Evolutionary conservation across 371 early-diverging fungal species (phyloP).

Genomic region (Rhizopus sp.): DNA sequence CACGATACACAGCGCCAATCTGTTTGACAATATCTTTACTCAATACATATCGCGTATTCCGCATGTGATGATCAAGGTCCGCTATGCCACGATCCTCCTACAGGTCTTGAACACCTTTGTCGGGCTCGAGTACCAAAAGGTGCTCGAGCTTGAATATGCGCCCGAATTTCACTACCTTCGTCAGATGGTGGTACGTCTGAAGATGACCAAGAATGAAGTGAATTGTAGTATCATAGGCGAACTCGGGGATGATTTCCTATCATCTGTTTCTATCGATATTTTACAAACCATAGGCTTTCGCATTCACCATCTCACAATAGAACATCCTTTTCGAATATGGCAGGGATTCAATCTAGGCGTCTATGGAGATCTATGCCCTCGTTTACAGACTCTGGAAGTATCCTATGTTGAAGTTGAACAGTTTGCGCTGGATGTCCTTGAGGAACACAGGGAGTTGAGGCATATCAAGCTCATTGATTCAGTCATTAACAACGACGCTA

Average conservation of each 20-base stretch:
- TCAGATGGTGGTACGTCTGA: background rate
- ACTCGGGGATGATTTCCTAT: background rate
- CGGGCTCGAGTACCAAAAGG: background rate
- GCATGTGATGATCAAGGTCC: background rate
- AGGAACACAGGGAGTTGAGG: background rate
- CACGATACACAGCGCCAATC: background rate
- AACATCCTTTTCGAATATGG: background rate
- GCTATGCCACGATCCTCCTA: background rate
- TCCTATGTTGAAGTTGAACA: background rate
- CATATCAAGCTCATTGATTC: background rate
- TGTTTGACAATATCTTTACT: background rate
- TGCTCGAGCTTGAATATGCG: background rate
- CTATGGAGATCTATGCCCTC: background rate
- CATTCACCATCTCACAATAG: background rate
- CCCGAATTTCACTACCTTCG: conserved; percentile 2
- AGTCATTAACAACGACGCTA: background rate
- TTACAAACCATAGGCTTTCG: background rate
- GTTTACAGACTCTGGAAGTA: background rate
- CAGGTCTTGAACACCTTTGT: background rate
- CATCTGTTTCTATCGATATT: background rate
- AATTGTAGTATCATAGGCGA: background rate
- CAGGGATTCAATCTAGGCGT: background rate
- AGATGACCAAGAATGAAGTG: background rate
- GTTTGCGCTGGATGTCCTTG: background rate
- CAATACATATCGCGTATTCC: background rate